Base-by-base conservation (phyloP, 75 land plant species). In the Larix kaempferi region DNA sequence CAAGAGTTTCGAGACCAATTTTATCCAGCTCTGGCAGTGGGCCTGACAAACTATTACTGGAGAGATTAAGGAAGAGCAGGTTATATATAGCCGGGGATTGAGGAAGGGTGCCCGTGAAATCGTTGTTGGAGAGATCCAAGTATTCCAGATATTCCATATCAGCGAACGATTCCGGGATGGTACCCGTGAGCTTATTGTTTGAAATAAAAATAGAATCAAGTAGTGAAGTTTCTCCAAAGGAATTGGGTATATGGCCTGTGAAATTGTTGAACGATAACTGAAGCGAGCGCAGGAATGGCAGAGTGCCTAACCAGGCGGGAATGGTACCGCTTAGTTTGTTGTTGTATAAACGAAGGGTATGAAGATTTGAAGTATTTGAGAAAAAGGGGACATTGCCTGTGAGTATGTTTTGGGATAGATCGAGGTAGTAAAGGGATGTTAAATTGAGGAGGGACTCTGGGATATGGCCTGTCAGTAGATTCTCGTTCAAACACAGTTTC, bases 391-490 rank as follows among this genome's bases (percentile, higher is more conserved):
- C 79, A 16, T 72, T 62, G 22, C 86, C 88, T 33, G 77, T 33
- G 35, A 89, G 76, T 14, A 3, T 0, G 79, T 89, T 89, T 59
- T 74, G 33, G 7, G 89, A 84, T 15, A 89, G 81, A 74, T 84
- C 89, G 6, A 89, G 75, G 19, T 82, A 82, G 57, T 74, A 79
- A 14, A 80, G 58, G 2, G 81, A 23, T 19, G 33, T 71, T 73
- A 82, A 77, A 0, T 74, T 79, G 6, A 75, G 78, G 52, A 88
- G 78, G 33, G 79, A 82, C 2, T 56, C 73, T 0, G 87, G 89
- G 72, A 85, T 82, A 33, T 22, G 4, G 16, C 87, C 82, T 10
- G 67, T 39, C 19, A 88, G 74, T 2, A 59, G 15, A 44, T 88
- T 88, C 65, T 75, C 56, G 41, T 83, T 82, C 29, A 88, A 71